Percentiles rank a stretch among this genome's conserved stretches.
Conservation (phyloP, 108 stramenopile genomes). For the Nitzschia putrida region DNA sequence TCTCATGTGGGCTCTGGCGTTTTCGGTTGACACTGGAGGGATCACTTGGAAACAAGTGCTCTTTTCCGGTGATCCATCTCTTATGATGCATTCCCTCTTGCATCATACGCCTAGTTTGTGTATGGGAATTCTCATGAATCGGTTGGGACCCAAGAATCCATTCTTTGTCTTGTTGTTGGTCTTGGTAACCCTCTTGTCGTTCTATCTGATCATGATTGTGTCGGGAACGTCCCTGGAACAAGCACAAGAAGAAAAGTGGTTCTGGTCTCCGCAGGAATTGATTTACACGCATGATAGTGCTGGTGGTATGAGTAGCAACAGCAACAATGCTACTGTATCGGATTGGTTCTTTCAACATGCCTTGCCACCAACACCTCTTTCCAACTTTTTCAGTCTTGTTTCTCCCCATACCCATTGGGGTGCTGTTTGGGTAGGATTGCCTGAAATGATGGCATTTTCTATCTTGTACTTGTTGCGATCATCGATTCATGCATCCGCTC, state of each 20-base stretch:
- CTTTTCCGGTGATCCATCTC: conserved; percentile 28
- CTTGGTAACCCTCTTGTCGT: conserved; percentile 38
- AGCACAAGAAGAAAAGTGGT: conserved; percentile 54
- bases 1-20: conserved; percentile 63
- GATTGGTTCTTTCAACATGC: conserved; percentile 23
- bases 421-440: conserved; percentile 56
- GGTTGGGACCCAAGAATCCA: conserved; percentile 59
- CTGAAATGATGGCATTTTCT: conserved; percentile 59
- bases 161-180: conserved; percentile 51
- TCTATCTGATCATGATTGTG: conserved; percentile 46
- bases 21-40: conserved; percentile 56
- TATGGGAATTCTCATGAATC: conserved; percentile 50
- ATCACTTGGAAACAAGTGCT: conserved; percentile 37
- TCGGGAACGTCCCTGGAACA: conserved; percentile 50
- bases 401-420: conserved; percentile 53
- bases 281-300: background rate
- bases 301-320: background rate
- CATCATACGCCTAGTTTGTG: conserved; percentile 60
- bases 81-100: conserved; percentile 24
- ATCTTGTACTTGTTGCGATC: conserved; percentile 72
- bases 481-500: conserved; percentile 61
- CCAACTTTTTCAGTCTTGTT: conserved; percentile 33
- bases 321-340: background rate
- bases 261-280: conserved; percentile 63
- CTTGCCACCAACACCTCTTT: conserved; percentile 54